A percentile compares a stretch with the other conserved stretches of the same genome.
phyloP scores from a whole-genome alignment of 306 rosid species.

The Gleditsia sinensis region DNA sequence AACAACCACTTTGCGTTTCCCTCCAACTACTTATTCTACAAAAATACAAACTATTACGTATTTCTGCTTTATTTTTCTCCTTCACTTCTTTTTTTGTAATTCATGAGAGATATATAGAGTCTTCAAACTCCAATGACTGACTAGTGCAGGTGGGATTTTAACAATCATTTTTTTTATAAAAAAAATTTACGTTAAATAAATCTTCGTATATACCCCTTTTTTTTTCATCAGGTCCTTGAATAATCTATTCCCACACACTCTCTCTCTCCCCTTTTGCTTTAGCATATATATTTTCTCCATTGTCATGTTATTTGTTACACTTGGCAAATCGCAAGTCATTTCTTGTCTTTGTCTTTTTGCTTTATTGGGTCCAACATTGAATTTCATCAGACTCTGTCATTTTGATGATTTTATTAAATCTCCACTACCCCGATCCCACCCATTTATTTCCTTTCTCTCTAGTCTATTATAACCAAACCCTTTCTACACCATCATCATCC shows the following conservation, averaged over 20 bases:
- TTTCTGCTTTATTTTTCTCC: not conserved
- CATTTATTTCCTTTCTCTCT: slow-evolving; percentile 35
- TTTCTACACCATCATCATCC: not conserved
- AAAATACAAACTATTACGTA: not conserved
- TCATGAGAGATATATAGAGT: slow-evolving; percentile 36
- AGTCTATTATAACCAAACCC: slow-evolving; percentile 44
- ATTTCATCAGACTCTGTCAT: slow-evolving; percentile 47
- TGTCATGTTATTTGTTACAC: slow-evolving; percentile 53
- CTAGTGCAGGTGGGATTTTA: slow-evolving; percentile 29
- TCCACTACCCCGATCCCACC: slow-evolving; percentile 35
- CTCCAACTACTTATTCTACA: no score
- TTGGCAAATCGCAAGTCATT: slow-evolving; percentile 69
- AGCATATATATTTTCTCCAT: slow-evolving; percentile 35
- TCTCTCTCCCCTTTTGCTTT: slow-evolving; percentile 32
- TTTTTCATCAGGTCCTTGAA: no score
- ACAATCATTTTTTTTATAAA: not conserved
- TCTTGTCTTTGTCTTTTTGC: slow-evolving; percentile 60
- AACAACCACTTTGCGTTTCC: no score
- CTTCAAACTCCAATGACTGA: slow-evolving; percentile 40
- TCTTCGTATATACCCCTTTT: not conserved
- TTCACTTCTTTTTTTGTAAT: not conserved
- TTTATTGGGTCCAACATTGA: slow-evolving; percentile 55
- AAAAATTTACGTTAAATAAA: not conserved
- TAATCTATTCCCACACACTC: no score
- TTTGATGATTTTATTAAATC: slow-evolving; percentile 50